Base-by-base conservation (phyloP, 1,284 basidiomycete species). In the Microbotryum silenes-acaulis region DNA sequence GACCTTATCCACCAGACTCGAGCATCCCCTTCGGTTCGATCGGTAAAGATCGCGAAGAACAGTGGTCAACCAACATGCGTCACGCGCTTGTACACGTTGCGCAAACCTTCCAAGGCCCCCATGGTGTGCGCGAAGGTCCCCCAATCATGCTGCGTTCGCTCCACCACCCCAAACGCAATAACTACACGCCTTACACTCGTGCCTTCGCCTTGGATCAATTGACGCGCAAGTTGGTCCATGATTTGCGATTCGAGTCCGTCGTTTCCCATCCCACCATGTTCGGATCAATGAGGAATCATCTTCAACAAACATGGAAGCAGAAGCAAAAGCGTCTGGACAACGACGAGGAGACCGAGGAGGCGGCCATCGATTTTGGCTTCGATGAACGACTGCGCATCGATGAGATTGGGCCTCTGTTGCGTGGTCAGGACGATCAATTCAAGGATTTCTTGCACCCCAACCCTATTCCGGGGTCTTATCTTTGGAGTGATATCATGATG, bases 91-190 rank as follows among this genome's bases (percentile, higher is more conserved):
- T 61, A 56, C 55, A 58, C 7, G 61, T 67, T 9, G 65, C 65
- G 21, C 37, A 12, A 45, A 54, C 59, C 8, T 67, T 67, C 37
- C 20, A 21, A 7, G 65, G 65, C 1, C 21, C 48, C 8, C 54
- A 60, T 12, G 60, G 58, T 2, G 33, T 64, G 1, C 57, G 65
- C 1, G 63, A 57, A 16, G 65, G 65, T 16, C 65, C 65, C 3
- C 27, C 54, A 10, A 64, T 67, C 54, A 57, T 56, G 16, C 64
- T 62, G 65, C 56, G 65, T n/a, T 60, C 63, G 20, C 44, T 67
- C 46, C 65, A 67, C n/a, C 60, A 64, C 37, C 60, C 63, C 16
- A 64, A 67, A 53, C 58, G 63, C 12, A 67, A 67, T 58, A 67
- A 67, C 56, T 67, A 67, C 54, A 67, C 65, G 1, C 65, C 65